Base-by-base conservation (phyloP, 345 rosid genomes). In the Eucalyptus coolabah region DNA sequence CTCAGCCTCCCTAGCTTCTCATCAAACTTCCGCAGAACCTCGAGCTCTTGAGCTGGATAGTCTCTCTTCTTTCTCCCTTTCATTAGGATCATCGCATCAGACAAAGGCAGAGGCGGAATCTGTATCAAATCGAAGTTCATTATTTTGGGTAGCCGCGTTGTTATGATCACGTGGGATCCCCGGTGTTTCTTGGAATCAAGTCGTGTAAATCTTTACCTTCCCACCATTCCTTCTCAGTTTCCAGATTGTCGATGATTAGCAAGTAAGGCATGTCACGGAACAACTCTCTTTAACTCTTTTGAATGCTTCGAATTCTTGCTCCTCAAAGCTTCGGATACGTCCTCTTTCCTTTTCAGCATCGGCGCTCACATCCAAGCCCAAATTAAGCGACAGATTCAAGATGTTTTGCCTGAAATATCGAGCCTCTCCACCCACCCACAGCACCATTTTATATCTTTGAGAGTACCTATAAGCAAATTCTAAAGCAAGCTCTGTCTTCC, bases 371-470 rank as follows among this genome's bases (percentile, higher is more conserved):
- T 97, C 99, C 91, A 97, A 86, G 80, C 98, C 97, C 94, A 97
- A 88, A 54, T 93, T 94, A 69, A 95, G 93, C 16, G 99, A 97
- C 50, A 97, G 93, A 89, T 95, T 97, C 92, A 97, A 86, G 91
- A 97, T 89, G 92, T 97, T 96, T 90, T 97, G 99, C 91, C 97
- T 92, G 89, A 96, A 94, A 91, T 96, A 95, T 85, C 96, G 90
- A 77, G 96, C 96, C 92, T 97, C 99, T 21, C 99, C 99, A 30
- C 98, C 98, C 7, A 96, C 94, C 99, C 99, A 97, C 89, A 97
- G 90, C 32, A 96, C 97, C 98, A 93, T 95, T 93, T 96, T 97
- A 88, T 97, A 97, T 92, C 98, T 95, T 90, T 96, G 98, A 80
- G 95, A 93, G 91, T 95, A 94, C 91, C 96, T 92, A 88, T 96